These are phyloP conservation scores for Neurospora sp. DNA, from an alignment of 495 filamentous ascomycete species.

Conservation along the genomic window DNA sequence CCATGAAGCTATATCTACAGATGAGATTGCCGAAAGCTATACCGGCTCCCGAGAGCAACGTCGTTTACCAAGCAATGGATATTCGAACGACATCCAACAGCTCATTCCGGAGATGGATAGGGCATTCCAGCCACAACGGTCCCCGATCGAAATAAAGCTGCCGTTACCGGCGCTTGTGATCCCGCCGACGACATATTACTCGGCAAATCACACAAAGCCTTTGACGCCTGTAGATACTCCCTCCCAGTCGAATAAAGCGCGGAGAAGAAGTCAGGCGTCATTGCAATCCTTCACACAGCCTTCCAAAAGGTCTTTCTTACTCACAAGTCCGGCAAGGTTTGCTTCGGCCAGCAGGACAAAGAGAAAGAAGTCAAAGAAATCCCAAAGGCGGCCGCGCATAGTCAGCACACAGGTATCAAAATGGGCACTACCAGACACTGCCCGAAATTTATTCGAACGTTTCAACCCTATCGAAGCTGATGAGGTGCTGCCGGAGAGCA, in stretches of 20 bases:
- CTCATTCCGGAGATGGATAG: constrained; percentile 38
- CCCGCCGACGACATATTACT: constrained; percentile 1
- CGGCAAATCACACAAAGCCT: background rate
- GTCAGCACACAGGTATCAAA: constrained; percentile 22
- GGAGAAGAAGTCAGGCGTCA: constrained; percentile 5
- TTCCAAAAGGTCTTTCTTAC: constrained; percentile 8
- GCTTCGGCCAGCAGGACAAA: constrained; percentile 21
- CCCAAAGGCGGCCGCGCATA: constrained; percentile 18
- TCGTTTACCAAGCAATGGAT: background rate
- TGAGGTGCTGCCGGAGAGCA: constrained; percentile 40
- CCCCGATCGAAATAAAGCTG: constrained; percentile 24
- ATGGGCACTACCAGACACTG: constrained; percentile 39
- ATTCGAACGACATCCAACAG: constrained; percentile 26
- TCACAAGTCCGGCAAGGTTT: constrained; percentile 13
- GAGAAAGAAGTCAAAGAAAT: constrained; percentile 34
- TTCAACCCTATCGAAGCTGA: constrained; percentile 40
- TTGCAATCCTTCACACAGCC: constrained; percentile 17
- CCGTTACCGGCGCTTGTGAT: constrained; percentile 5
- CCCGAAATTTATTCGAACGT: constrained; percentile 35
- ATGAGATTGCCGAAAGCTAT: background rate
- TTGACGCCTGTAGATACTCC: background rate
- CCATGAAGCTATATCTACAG: background rate
- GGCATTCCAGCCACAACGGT: constrained; percentile 27
- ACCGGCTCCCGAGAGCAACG: background rate
- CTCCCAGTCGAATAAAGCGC: background rate